Evolutionary conservation across 1,139 yeast species (phyloP), one percentile per base, ranked within the genome.

Genomic region (Yamadazyma dushanensis): DNA sequence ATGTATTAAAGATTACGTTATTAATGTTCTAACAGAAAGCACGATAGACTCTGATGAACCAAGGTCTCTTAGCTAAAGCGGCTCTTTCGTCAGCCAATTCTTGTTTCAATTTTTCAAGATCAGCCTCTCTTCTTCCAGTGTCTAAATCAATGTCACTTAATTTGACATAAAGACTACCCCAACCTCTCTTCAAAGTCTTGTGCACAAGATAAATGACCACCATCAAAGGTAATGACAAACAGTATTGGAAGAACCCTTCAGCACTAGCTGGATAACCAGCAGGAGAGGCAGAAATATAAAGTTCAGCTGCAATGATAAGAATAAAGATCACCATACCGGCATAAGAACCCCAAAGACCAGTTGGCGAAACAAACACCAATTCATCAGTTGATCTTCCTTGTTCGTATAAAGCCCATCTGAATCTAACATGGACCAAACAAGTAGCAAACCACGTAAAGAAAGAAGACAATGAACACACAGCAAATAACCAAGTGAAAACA

Each of bases 401-500:
- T 13, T 49, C 56, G 23, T 42, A 33, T 38, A 66, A 54, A 3
- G 73, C 74, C 48, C 52, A 51, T 49, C 73, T 61, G 54, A 65
- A 66, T 44, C 73, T 53, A 13, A 66, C 49, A 43, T 68, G 73
- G 22, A 66, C 54, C 33, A 63, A 53, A 36, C 70, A 67, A 39
- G 67, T 62, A 16, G 65, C 54, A 27, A 56, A 56, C 75, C 86
- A 68, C 38, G 76, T 67, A 61, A 75, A 80, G 61, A 81, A 57
- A 41, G 82, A 59, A 38, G 78, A 67, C 55, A 81, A 73, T 6
- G 85, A 81, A 37, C 86, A 83, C 23, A 83, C 56, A 18, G 85
- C 76, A 49, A 80, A 76, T 41, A 81, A 66, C 88, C 88, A 81
- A 10, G 74, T 65, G 66, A 81, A 81, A 3, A 81, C 73, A 2